A percentile compares a stretch with the other conserved stretches of the same genome.
Conservation (phyloP, 257 asterid genomes). For the Scutellaria galericulata region DNA sequence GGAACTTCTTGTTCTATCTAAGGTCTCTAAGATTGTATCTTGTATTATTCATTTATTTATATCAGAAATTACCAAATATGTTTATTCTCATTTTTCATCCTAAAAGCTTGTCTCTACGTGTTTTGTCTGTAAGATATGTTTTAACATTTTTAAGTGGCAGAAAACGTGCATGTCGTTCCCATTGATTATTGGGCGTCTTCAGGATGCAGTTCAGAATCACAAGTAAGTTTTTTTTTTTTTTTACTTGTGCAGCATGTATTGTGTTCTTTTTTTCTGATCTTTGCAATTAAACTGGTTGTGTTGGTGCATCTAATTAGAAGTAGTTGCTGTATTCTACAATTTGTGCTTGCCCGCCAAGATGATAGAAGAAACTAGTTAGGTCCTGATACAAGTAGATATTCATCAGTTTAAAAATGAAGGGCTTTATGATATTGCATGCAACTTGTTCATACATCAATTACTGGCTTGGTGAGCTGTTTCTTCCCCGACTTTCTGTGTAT, state of each 20-base stretch:
- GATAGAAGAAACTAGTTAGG: constrained; percentile 8
- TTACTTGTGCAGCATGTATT: not conserved
- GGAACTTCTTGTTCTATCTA: constrained; percentile 58
- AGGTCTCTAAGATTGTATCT: constrained; percentile 56
- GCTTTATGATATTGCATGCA: constrained; percentile 7
- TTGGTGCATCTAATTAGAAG: not conserved
- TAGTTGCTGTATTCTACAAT: constrained; percentile 12
- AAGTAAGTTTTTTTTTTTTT: constrained; percentile 55
- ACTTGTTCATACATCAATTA: constrained; percentile 13
- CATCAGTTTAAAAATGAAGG: not conserved
- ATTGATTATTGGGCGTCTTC: constrained; percentile 51
- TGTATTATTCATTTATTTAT: constrained; percentile 35
- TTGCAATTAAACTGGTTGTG: constrained; percentile 9
- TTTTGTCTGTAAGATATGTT: not conserved
- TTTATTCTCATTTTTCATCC: constrained; percentile 15
- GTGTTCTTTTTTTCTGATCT: constrained; percentile 4
- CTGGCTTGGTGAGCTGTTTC: constrained; percentile 22
- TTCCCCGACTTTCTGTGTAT: not conserved
- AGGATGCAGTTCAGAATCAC: constrained; percentile 66
- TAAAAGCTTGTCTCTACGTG: constrained; percentile 1
- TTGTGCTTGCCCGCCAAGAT: not conserved
- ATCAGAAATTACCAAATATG: constrained; percentile 16
- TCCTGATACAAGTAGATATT: constrained; percentile 18
- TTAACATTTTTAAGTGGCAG: constrained; percentile 55
- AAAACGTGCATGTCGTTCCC: constrained; percentile 57